A percentile compares a stretch with the other conserved stretches of the same genome.
Evolutionary conservation across 768 basidiomycete species (phyloP).

Genomic region (Boletus pseudo-olivaceus): DNA sequence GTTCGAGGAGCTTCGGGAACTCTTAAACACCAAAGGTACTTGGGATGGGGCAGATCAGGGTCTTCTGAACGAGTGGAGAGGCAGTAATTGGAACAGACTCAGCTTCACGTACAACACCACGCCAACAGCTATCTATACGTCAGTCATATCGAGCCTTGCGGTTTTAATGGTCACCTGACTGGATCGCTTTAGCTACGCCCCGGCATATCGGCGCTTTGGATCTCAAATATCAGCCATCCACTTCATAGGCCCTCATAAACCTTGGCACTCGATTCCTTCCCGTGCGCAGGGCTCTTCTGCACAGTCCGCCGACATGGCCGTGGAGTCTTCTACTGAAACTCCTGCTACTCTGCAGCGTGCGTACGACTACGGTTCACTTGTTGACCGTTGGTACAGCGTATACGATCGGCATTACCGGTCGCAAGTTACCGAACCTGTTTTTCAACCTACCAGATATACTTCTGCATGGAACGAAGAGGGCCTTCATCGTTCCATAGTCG

Average conservation of each 20-base stretch:
- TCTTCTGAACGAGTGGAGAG: slow-evolving; percentile 92
- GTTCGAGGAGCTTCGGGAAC: slow-evolving; percentile 66
- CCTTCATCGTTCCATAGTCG: not conserved
- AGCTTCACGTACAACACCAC: slow-evolving; percentile 99
- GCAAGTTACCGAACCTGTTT: slow-evolving; percentile 38
- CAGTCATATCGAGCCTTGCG: slow-evolving; percentile 36
- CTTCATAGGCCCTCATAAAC: slow-evolving; percentile 95
- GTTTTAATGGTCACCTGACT: slow-evolving; percentile 27
- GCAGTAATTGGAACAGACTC: slow-evolving; percentile 83
- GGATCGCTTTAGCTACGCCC: slow-evolving; percentile 70
- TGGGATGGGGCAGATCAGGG: slow-evolving; percentile 99
- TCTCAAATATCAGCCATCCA: slow-evolving; percentile 83
- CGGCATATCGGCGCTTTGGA: slow-evolving; percentile 93
- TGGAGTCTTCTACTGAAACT: slow-evolving; percentile 20
- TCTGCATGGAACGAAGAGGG: slow-evolving; percentile 68
- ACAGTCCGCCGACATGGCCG: slow-evolving; percentile 31
- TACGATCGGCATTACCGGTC: slow-evolving; percentile 88
- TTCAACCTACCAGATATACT: slow-evolving; percentile 58
- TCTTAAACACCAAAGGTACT: slow-evolving; percentile 75
- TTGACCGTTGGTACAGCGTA: slow-evolving; percentile 87
- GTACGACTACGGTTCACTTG: slow-evolving; percentile 76
- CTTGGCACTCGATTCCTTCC: slow-evolving; percentile 77
- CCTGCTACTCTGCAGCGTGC: slow-evolving; percentile 37
- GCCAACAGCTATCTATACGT: slow-evolving; percentile 96
- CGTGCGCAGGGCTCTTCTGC: slow-evolving; percentile 55